Base-by-base conservation (phyloP, 306 rosid species). In the Arachis hypogaea region DNA sequence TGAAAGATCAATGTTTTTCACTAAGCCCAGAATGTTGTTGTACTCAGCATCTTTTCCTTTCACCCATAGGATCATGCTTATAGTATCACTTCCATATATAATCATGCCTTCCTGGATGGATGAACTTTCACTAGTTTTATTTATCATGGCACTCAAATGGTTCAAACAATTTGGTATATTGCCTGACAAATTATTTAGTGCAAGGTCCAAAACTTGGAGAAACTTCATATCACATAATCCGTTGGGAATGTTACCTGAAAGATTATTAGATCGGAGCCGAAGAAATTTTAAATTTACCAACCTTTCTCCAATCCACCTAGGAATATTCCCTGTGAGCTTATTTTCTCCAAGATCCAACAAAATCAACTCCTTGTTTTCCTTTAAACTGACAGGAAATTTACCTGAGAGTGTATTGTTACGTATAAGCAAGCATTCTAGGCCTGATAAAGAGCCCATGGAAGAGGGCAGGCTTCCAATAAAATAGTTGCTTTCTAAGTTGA, bases 121-220 rank as follows among this genome's bases (percentile, higher is more conserved):
- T 49, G 77, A 10, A 36, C 57, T 1, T 63, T 41, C 29, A 58
- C 33, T 18, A 1, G 7, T 54, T 66, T 56, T 16, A 5, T 29
- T 30, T 9, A 18, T 14, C 77, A 81, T 70, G 7, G 78, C 71
- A 6, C 5, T 64, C 55, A 81, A 68, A 59, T 76, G 65, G 44
- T 60, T 71, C 45, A 81, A 44, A 52, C 84, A 81, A 8, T 11
- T 11, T 7, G 81, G 81, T 40, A 71, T 71, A 9, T 29, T 7
- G 55, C 74, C 78, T 4, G 60, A 57, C 7, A 76, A 60, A 9
- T 28, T 22, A 45, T 81, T 81, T 16, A 70, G 54, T 8, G 75
- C 11, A 4, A 81, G 62, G 68, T 81, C 84, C 7, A 81, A 71
- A 3, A 70, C 44, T 10, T 59, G 77, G 14, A 81, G 68, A n/a